phyloP scores from a whole-genome alignment of 768 basidiomycete genomes.

The Auricularia auricula-judae region DNA sequence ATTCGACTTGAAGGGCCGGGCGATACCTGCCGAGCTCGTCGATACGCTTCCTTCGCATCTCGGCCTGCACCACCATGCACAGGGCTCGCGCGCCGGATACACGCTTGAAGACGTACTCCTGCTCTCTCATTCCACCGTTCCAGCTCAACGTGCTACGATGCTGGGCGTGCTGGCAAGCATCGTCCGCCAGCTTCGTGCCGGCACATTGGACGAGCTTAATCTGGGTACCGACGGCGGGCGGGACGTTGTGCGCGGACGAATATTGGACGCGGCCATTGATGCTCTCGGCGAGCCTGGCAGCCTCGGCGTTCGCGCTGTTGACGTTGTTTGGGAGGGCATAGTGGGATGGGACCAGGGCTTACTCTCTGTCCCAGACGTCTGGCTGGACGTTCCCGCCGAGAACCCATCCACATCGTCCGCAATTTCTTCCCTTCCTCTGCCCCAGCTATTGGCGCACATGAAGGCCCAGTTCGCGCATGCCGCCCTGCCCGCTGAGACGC shows the following conservation, averaged over 20 bases:
- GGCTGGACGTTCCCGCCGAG: constrained; percentile 21
- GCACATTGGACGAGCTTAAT: constrained; percentile 21
- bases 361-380: constrained; percentile 30
- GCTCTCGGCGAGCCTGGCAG: constrained; percentile 56
- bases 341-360: constrained; percentile 48
- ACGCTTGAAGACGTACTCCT: constrained; percentile 78
- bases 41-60: constrained; percentile 65
- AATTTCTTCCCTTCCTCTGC: constrained; percentile 26
- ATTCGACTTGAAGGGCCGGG: constrained; percentile 59
- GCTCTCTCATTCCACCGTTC: constrained; percentile 68
- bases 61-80: constrained; percentile 86
- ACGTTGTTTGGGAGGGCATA: constrained; percentile 63
- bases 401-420: constrained; percentile 9
- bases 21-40: constrained; percentile 46
- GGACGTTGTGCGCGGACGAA: constrained; percentile 41
- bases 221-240: constrained; percentile 21
- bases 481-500: constrained; percentile 36
- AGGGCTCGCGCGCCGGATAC: constrained; percentile 72
- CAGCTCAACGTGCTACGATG: constrained; percentile 77
- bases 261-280: constrained; percentile 55
- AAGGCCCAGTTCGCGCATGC: constrained; percentile 27
- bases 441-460: constrained; percentile 43
- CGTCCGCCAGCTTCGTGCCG: constrained; percentile 20
- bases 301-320: constrained; percentile 55
- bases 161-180: constrained; percentile 59